phyloP scores from a whole-genome alignment of 2,329 filamentous ascomycete species.

The Orbilia javanica region DNA sequence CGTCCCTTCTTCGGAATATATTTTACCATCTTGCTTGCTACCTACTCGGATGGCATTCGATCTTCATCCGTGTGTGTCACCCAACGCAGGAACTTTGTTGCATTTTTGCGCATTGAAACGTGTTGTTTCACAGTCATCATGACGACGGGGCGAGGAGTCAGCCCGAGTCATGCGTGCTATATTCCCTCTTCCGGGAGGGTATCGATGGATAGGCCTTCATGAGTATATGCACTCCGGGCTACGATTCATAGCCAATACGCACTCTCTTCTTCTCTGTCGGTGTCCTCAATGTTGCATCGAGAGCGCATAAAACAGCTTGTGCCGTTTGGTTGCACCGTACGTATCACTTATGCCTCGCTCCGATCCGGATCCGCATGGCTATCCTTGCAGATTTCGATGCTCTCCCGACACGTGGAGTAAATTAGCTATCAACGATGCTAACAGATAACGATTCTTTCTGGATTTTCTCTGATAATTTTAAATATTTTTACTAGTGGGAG shows the following conservation, averaged over 20 bases:
- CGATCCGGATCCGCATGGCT: not conserved
- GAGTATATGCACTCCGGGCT: too few relatives aligned
- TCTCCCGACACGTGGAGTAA: not conserved
- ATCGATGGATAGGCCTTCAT: too few relatives aligned
- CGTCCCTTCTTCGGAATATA: too few relatives aligned
- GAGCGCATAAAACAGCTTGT: too few relatives aligned
- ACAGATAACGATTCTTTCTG: too few relatives aligned
- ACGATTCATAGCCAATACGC: too few relatives aligned
- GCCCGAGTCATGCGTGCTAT: not conserved
- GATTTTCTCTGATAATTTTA: too few relatives aligned
- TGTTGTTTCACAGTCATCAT: constrained; percentile 25
- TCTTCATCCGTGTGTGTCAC: not conserved
- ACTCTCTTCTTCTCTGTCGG: too few relatives aligned
- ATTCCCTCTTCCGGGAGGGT: not conserved
- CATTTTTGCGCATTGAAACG: not conserved
- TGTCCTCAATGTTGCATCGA: too few relatives aligned
- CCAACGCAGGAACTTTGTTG: not conserved
- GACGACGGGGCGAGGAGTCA: constrained; percentile 9
- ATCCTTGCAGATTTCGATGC: not conserved
- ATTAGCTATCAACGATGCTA: not conserved
- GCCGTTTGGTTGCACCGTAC: not conserved
- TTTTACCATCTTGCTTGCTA: too few relatives aligned
- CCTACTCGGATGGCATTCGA: too few relatives aligned
- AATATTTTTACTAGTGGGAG: too few relatives aligned
- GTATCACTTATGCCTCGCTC: not conserved